Conservation (phyloP, 2,329 filamentous ascomycete species). For the Periconia sp. region DNA sequence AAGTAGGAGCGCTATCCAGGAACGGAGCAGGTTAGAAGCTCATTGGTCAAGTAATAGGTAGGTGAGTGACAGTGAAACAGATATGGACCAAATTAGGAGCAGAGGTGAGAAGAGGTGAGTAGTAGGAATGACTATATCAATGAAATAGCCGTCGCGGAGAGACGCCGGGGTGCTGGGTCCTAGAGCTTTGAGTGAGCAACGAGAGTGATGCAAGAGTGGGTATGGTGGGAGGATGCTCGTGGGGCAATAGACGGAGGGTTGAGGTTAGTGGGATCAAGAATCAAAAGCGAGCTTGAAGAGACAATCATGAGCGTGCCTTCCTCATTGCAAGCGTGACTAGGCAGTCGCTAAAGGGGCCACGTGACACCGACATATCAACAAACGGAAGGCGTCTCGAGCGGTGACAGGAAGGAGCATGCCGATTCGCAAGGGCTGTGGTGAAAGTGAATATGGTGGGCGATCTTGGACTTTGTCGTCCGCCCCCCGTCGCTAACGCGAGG, state of each 20-base stretch:
- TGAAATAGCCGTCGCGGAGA: conserved; percentile 20
- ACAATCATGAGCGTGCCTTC: conserved; percentile 33
- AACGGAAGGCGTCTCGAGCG: conserved; percentile 9
- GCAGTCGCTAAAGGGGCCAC: background rate
- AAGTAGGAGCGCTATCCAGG: too few species aligned
- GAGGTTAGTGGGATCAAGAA: conserved; percentile 20
- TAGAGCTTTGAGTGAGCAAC: conserved; percentile 24
- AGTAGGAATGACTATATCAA: conserved; percentile 34
- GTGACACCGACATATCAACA: conserved; percentile 4
- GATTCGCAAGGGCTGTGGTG: background rate
- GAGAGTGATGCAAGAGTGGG: conserved; percentile 30
- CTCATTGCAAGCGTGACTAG: conserved; percentile 9
- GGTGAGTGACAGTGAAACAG: too few species aligned
- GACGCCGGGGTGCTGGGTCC: conserved; percentile 17
- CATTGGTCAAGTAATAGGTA: conserved; percentile 9
- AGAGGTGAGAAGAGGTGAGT: conserved; percentile 11
- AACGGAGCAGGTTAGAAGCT: conserved; percentile 11
- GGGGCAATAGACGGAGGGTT: conserved; percentile 31
- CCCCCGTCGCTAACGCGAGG: conserved; percentile 24
- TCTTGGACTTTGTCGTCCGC: too few species aligned
- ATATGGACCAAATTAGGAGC: conserved; percentile 9
- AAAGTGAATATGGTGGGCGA: background rate
- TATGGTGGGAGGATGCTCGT: conserved; percentile 21
- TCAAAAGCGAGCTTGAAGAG: conserved; percentile 22
- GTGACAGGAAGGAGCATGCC: conserved; percentile 15